Percentiles rank a stretch among this genome's conserved stretches.
phyloP scores from a whole-genome alignment of 129 eudicot genomes.

The Calendula officinalis region DNA sequence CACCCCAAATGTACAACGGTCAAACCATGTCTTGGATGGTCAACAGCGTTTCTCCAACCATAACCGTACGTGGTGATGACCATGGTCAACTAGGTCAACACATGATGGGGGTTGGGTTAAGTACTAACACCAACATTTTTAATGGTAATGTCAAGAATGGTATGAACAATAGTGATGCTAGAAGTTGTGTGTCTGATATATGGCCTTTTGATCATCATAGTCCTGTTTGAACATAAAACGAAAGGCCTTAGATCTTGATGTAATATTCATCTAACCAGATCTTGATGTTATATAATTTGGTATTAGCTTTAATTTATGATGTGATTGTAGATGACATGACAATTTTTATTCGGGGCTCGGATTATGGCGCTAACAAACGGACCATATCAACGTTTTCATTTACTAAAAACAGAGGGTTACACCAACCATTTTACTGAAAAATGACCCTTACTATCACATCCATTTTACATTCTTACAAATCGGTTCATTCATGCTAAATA shows the following conservation, averaged over 20 bases:
- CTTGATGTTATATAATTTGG: slow-evolving; percentile 17
- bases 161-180: slow-evolving; percentile 37
- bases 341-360: no score
- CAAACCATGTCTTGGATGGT: slow-evolving; percentile 46
- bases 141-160: slow-evolving; percentile 40
- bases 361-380: no score
- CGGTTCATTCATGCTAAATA: no score
- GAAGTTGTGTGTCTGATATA: slow-evolving; percentile 45
- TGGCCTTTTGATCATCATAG: slow-evolving; percentile 56
- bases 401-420: no score
- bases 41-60: slow-evolving; percentile 55
- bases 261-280: not conserved
- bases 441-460: no score
- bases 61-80: slow-evolving; percentile 49
- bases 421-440: no score
- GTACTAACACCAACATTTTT: slow-evolving; percentile 22
- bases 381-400: no score
- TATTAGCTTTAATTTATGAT: slow-evolving; percentile 13
- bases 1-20: slow-evolving; percentile 43
- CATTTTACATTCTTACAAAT: no score
- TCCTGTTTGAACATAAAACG: slow-evolving; percentile 42
- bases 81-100: slow-evolving; percentile 43
- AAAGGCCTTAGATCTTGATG: slow-evolving; percentile 13
- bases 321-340: no score
- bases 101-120: slow-evolving; percentile 39